Conservation (phyloP, 345 rosid species). For the Bruguiera parviflora region DNA sequence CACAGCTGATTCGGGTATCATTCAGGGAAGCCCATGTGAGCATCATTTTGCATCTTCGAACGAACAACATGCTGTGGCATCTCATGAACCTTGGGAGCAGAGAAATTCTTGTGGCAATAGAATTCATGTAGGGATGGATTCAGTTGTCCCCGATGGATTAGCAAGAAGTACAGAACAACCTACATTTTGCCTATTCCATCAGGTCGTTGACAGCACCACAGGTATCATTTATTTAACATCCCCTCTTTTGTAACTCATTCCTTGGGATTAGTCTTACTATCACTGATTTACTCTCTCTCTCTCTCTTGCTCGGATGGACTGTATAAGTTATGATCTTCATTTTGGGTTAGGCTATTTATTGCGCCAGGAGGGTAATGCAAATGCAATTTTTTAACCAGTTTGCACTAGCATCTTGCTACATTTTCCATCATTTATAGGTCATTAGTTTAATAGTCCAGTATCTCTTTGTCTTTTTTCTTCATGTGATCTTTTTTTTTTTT, state of each 20-base stretch:
- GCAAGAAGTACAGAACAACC: slow-evolving; percentile 22
- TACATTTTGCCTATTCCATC: slow-evolving; percentile 16
- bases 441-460: no score
- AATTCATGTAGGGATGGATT: slow-evolving; percentile 19
- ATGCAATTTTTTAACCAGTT: no score
- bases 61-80: slow-evolving; percentile 8
- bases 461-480: background rate
- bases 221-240: slow-evolving; percentile 40
- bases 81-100: slow-evolving; percentile 19
- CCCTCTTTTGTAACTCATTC: background rate
- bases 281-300: no score
- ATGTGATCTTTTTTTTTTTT: background rate
- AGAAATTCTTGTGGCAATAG: slow-evolving; percentile 17
- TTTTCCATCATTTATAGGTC: background rate
- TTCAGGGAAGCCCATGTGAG: slow-evolving; percentile 19
- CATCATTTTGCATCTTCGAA: slow-evolving; percentile 11
- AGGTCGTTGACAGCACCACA: slow-evolving; percentile 23
- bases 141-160: slow-evolving; percentile 21
- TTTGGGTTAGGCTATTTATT: no score
- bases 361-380: no score
- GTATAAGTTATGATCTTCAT: no score
- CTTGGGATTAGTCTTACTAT: no score
- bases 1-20: slow-evolving; percentile 38
- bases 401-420: background rate
- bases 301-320: no score